Percentiles rank a stretch among this genome's conserved stretches.
Conservation (phyloP, 1,284 basidiomycete species). For the Naganishia sp. region DNA sequence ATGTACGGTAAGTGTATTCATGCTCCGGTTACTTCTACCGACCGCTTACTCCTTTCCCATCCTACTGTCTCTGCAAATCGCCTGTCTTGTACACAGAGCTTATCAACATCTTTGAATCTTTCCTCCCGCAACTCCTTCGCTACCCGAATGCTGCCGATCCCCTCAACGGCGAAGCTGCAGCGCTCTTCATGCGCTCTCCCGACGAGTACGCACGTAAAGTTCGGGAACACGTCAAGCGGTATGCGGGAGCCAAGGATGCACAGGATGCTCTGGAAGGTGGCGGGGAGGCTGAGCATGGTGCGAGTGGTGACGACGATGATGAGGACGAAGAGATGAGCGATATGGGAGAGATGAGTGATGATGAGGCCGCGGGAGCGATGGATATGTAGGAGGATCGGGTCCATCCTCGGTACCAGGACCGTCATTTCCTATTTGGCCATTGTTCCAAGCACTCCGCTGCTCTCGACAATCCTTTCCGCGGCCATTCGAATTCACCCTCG, state of each 20-base stretch:
- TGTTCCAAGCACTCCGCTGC: too few species aligned
- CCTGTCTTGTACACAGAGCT: slow-evolving; percentile 65
- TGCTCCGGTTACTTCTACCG: slow-evolving; percentile 17
- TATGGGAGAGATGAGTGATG: slow-evolving; percentile 76
- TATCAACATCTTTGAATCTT: slow-evolving; percentile 99
- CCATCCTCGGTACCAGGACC: not conserved
- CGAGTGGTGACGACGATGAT: slow-evolving; percentile 49
- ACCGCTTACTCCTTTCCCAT: not conserved
- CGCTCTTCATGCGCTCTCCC: slow-evolving; percentile 92
- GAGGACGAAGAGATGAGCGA: slow-evolving; percentile 88
- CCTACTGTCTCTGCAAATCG: slow-evolving; percentile 8
- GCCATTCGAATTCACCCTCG: too few species aligned
- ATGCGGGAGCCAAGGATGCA: slow-evolving; percentile 54
- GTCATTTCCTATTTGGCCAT: not conserved
- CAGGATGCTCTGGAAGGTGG: slow-evolving; percentile 50
- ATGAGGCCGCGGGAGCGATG: slow-evolving; percentile 57
- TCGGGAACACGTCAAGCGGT: slow-evolving; percentile 61
- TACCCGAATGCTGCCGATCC: slow-evolving; percentile 99
- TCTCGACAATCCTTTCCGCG: too few species aligned
- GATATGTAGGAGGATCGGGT: slow-evolving; percentile 30
- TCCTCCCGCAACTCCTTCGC: slow-evolving; percentile 91
- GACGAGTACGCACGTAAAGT: slow-evolving; percentile 92
- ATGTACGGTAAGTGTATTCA: slow-evolving; percentile 76
- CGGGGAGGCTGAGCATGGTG: slow-evolving; percentile 52
- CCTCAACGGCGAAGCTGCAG: slow-evolving; percentile 94